Percentiles rank a stretch among this genome's conserved stretches.
Evolutionary conservation across 345 rosid species (phyloP).

Genomic region (Arabidopsis thaliana): DNA sequence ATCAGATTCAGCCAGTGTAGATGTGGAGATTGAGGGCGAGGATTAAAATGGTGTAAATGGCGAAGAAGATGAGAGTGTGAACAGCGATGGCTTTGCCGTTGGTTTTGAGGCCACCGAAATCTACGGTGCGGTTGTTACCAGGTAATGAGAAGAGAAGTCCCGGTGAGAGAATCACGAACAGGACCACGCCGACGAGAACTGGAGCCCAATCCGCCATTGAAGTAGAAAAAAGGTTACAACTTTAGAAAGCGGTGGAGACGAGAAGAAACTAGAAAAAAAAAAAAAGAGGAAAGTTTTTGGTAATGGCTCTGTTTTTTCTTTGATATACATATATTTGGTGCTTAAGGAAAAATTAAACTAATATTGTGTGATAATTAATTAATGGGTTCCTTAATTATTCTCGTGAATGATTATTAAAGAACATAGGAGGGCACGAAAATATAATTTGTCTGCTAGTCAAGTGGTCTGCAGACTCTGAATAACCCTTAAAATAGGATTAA

Average conservation of each 20-base stretch:
- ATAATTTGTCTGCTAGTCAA: background rate
- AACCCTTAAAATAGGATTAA: no score
- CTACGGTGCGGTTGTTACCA: slow-evolving; percentile 63
- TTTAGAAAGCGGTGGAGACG: slow-evolving; percentile 26
- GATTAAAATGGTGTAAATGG: slow-evolving; percentile 69
- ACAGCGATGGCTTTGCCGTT: slow-evolving; percentile 85
- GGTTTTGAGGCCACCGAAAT: slow-evolving; percentile 85
- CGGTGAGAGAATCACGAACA: slow-evolving; percentile 82
- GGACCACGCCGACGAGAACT: slow-evolving; percentile 73
- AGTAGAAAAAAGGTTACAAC: slow-evolving; percentile 1
- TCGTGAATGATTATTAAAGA: background rate
- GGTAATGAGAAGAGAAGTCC: slow-evolving; percentile 86
- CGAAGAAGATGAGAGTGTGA: slow-evolving; percentile 87
- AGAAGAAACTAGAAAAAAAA: slow-evolving; percentile 19
- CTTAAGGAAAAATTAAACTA: background rate
- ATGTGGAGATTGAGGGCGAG: slow-evolving; percentile 80
- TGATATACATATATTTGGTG: background rate
- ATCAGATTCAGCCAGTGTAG: slow-evolving; percentile 59
- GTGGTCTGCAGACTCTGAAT: background rate
- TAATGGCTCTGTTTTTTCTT: background rate
- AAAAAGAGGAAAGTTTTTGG: slow-evolving; percentile 5
- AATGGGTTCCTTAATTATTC: no score
- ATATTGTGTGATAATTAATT: background rate
- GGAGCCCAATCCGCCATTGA: slow-evolving; percentile 97
- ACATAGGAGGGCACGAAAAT: background rate